Evolutionary conservation across 129 eudicot genomes (phyloP), one percentile per base, ranked within the genome.

Genomic region (Cynara cardunculus): DNA sequence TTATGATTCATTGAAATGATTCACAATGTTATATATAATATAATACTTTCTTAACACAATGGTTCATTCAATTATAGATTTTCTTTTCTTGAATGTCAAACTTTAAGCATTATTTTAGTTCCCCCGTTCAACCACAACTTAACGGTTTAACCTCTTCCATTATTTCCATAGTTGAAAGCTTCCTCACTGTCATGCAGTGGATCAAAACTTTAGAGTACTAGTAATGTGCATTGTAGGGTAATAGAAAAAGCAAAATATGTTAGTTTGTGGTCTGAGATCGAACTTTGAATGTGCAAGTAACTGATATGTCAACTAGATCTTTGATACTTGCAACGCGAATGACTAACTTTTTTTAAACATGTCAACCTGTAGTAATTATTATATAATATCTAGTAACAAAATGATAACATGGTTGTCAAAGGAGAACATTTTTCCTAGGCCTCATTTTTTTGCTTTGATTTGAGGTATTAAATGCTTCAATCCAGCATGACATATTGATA

Each of bases 391-490:
- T 61, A 39, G 69, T 74, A 31, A 76, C 31, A 32, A 22, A 61
- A 21, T 61, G 71, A 59, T 76, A 61, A 21, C 71, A 5, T 1
- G 22, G 71, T 53, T 53, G 62, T 76, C 13, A 76, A n/a, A 18
- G 41, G n/a, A 26, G 80, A 61, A 31, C 32, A 21, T 59, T 24
- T 61, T 61, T 39, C 19, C 6, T 28, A n/a, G 67, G 11, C 80
- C 13, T 56, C 26, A 59, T 13, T 11, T 3, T 10, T 53, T 59
- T 76, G 35, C 19, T 76, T 76, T 61, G 49, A 18, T 53, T 76
- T 76, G 30, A 56, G 70, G 80, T 12, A 61, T 68, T 76, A 76
- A 76, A 61, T 30, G 16, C 25, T 61, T 61, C 68, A 61, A 21
- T 61, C 68, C 25, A 61, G 68, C 11, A 61, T 61, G 68, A 61